Evolutionary conservation across 2,329 filamentous ascomycete genomes (phyloP), one percentile per base, ranked within the genome.

Genomic region (Penicillium griseofulvum): DNA sequence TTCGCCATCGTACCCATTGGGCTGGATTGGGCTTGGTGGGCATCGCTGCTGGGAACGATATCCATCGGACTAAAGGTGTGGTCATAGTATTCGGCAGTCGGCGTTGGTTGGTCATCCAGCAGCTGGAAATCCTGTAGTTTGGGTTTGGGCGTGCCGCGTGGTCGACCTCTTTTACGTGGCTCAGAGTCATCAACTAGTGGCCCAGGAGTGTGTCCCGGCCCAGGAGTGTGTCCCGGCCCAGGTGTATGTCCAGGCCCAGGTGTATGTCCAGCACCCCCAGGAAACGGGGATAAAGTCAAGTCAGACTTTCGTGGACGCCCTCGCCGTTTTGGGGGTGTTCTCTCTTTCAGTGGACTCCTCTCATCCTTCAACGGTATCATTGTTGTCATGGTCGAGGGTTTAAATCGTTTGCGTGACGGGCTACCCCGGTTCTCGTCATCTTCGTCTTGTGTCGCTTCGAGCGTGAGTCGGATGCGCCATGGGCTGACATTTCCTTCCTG

Each of bases 381-480:
- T 10, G 68, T 74, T 10, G 74, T 77, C 31, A 63, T 70, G 5
- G 74, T 70, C 10, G 67, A 68, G 19, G 68, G 67, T 31, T 61
- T 64, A 6, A 61, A 56, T 34, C 67, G 66, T 63, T 71, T 75
- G 57, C 66, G 68, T 52, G 66, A 63, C 24, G 68, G 65, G 42
- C 65, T 67, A 19, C 54, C 65, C 41, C 66, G 58, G 44, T 71
- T 67, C 37, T 68, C 71, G 41, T 71, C 66, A 28, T 68, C 71
- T 31, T 73, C 74, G 36, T 77, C 75, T 49, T 79, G 75, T 41
- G 76, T 76, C 19, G 77, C 77, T 63, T 79, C 76, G 34, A 79
- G 71, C 0, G 77, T 79, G 24, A 79, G 76, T 42, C 75, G 71
- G 54, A 79, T 78, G 52, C 76, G 74, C 77, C 77, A 79, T 28